Base-by-base conservation (phyloP, 2,329 filamentous ascomycete species). In the Davidsoniella australis region DNA sequence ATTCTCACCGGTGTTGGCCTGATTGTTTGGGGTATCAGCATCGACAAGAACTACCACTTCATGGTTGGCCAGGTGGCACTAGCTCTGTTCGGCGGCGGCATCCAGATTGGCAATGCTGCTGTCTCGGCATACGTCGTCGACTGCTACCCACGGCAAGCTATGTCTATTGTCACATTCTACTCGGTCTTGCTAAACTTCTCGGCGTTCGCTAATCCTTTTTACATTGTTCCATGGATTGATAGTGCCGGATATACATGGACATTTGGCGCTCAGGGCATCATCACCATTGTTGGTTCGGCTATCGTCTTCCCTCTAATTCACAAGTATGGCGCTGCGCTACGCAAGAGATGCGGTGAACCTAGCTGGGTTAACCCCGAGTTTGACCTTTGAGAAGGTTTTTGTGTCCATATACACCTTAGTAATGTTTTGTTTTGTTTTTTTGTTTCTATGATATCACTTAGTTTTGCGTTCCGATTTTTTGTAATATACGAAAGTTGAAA, bases 51-150 rank as follows among this genome's bases (percentile, higher is more conserved):
- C 0, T 74, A 70, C 55, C 72, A 76, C 58, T 76, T 72, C 71
- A 71, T 74, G 36, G 67, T 74, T 0, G 73, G 71, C 1, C 72
- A 77, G 53, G 59, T 75, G 3, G 71, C 69, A 0, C 70, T 77
- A 53, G 72, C 72, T 53, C 57, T 76, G 1, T 73, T 73, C 56
- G 69, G 68, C 1, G 67, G 69, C 1, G 72, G 73, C 16, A 68
- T 75, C 53, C 72, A 77, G 53, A 69, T 75, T 47, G 72, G 72
- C 29, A 77, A 76, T 56, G 73, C 71, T 0, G 66, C 68, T 2
- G 60, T 70, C 8, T 69, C 65, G 41, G 64, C 66, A 5, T 76
- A 76, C 56, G 64, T 76, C 14, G 66, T 76, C 33, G 73, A 77
- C 57, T 65, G 65, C 42, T 76, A 76, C 57, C 72, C 71, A 0